Percentiles rank a stretch among this genome's conserved stretches.
These are phyloP conservation scores for Mycena galopus DNA, from an alignment of 768 basidiomycete genomes.

Conservation along the genomic window DNA sequence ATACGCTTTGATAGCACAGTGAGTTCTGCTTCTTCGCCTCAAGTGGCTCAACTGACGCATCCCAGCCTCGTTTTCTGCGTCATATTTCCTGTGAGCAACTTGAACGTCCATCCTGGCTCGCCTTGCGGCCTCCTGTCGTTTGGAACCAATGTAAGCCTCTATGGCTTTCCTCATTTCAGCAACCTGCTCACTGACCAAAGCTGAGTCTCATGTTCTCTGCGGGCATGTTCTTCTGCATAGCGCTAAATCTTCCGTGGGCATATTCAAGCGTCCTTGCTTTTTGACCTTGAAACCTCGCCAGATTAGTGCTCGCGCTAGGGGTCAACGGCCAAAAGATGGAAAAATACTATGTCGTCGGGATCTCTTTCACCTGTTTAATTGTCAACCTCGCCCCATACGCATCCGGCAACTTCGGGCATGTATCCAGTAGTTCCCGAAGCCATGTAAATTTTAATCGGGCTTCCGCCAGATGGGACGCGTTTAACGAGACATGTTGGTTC, in stretches of 20 bases:
- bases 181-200: neutral
- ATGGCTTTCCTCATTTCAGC: neutral
- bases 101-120: neutral
- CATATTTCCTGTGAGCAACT: neutral
- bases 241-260: constrained; percentile 3
- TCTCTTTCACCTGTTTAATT: neutral
- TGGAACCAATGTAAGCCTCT: constrained; percentile 4
- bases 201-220: no score
- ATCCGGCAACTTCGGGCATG: constrained; percentile 6
- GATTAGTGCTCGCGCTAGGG: constrained; percentile 6
- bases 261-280: neutral
- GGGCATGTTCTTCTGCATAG: no score
- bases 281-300: neutral
- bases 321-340: constrained; percentile 16
- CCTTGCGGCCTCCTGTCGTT: neutral
- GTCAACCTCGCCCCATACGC: constrained; percentile 13
- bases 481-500: constrained; percentile 10
- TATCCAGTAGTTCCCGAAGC: neutral
- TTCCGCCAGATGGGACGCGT: constrained; percentile 15
- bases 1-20: constrained; percentile 25
- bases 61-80: constrained; percentile 11
- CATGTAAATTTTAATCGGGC: neutral
- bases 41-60: neutral
- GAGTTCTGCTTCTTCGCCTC: neutral
- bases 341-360: constrained; percentile 4